Evolutionary conservation across 2,329 filamentous ascomycete species (phyloP), one percentile per base, ranked within the genome.

Genomic region (Botrytis deweyae): DNA sequence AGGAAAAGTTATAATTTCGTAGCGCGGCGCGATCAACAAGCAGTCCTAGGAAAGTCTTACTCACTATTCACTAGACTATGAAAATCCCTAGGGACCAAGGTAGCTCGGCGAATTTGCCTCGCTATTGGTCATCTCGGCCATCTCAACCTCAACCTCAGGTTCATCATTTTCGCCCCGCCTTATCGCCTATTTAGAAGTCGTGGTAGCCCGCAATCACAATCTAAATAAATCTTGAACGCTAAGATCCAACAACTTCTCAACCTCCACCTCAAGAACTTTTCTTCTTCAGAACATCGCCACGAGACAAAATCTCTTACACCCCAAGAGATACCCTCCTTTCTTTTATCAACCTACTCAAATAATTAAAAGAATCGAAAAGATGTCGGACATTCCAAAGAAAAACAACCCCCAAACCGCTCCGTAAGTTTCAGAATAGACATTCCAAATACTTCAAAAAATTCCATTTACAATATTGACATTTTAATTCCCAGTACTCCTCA

Each of bases 401-500:
- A 83, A 90, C 72, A 79, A 77, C 74, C 85, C 87, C 79, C 86
- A 87, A 78, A 86, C 88, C 78, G 89, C 89, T 77, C 89, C 89
- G 89, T 91, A 87, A 86, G 89, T 87, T 76, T 75, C 72, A 70
- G 68, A 69, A 70, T 61, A 69, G 67, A 52, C 42, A 71, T 59
- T 58, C 49, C 64, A 36, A 63, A 61, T 52, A 61, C 46, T 61
- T 33, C 55, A 66, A 58, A 58, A 66, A 72, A 69, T 42, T 59
- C 49, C 49, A 38, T 69, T 33, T 69, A 33, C 66, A 44, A 33
- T 58, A 58, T 33, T 69, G 36, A 69, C 66, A 12, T 42, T 59
- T 29, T 64, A 40, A 81, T 80, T 80, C 80, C 82, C 84, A 98
- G 96, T 81, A 99, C 96, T 82, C 96, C 96, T 82, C 96, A 99